phyloP scores from a whole-genome alignment of 768 basidiomycete genomes.

The Pseudohyphozyma bogoriensis region DNA sequence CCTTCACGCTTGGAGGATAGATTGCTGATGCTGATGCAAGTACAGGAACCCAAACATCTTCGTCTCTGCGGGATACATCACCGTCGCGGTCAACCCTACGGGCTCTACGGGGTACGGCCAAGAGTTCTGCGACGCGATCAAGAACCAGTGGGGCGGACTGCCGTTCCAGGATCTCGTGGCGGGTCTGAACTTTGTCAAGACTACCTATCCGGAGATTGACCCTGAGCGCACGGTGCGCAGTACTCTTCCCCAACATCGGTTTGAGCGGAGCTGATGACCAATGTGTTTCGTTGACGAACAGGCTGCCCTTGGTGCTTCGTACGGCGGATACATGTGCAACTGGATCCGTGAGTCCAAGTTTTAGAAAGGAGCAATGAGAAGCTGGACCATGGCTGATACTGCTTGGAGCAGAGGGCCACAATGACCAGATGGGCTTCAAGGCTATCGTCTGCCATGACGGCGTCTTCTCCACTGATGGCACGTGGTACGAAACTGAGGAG shows the following conservation, averaged over 20 bases:
- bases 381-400: conserved; percentile 43
- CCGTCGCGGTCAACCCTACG: conserved; percentile 80
- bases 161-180: conserved; percentile 38
- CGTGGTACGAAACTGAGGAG: conserved; percentile 42
- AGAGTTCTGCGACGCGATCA: conserved; percentile 37
- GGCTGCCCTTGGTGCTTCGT: conserved; percentile 48
- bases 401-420: conserved; percentile 92
- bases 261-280: too few relatives aligned
- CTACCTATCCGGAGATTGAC: conserved; percentile 38
- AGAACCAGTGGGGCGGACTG: conserved; percentile 39
- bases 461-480: conserved; percentile 65
- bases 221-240: conserved; percentile 36
- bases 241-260: too few relatives aligned
- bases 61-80: conserved; percentile 79
- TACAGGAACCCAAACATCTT: conserved; percentile 87
- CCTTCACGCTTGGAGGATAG: conserved; percentile 32
- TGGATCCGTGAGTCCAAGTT: conserved; percentile 1
- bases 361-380: neutral
- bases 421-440: conserved; percentile 79
- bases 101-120: conserved; percentile 60
- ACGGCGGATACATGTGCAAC: conserved; percentile 36
- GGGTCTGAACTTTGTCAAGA: conserved; percentile 36
- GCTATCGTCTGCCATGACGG: conserved; percentile 89
- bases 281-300: too few relatives aligned
- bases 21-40: neutral